Evolutionary conservation across 2,329 filamentous ascomycete species (phyloP), one percentile per base, ranked within the genome.

Genomic region (Berkeleyomyces rouxiae): DNA sequence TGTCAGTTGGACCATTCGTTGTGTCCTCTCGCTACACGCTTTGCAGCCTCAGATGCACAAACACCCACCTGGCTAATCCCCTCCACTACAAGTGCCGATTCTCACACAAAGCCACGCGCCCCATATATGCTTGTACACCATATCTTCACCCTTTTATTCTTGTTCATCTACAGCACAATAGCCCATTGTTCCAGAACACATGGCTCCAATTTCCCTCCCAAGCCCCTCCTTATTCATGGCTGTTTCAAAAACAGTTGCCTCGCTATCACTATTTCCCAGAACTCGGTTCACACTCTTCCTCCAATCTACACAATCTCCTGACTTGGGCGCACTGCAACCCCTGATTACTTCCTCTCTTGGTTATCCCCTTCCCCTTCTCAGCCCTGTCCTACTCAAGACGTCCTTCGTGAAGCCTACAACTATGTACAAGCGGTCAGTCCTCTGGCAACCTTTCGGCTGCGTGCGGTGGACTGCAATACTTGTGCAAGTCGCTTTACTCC

Each of bases 211-310:
- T 55, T 55, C 51, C 51, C 36, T 55, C 51, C 51, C 51, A 55
- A 10, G 51, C 51, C n/a, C 23, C 33, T 55, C 51, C 51, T 55
- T 55, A 39, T 55, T 55, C 51, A 55, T 55, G 33, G 51, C 33
- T 55, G 51, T 55, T 55, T 55, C 51, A 55, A 55, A 55, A 55
- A 55, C n/a, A 5, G 33, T 39, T 36, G 31, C 58, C 58, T 46
- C 37, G 46, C 58, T 42, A 59, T 59, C 58, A 59, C 58, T 31
- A 47, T 59, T 59, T 59, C 58, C 43, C 58, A 46, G 42, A 44
- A 59, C 42, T 37, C 58, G 58, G 58, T 59, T 59, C 58, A 13
- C 40, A 13, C 44, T 36, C 51, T 55, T 55, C 51, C 51, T 39
- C n/a, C 33, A 55, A 39, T 9, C 36, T 55, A 11, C 7, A 55